Evolutionary conservation across 2,329 filamentous ascomycete species (phyloP).

Genomic region (Furcasterigmium furcatum): DNA sequence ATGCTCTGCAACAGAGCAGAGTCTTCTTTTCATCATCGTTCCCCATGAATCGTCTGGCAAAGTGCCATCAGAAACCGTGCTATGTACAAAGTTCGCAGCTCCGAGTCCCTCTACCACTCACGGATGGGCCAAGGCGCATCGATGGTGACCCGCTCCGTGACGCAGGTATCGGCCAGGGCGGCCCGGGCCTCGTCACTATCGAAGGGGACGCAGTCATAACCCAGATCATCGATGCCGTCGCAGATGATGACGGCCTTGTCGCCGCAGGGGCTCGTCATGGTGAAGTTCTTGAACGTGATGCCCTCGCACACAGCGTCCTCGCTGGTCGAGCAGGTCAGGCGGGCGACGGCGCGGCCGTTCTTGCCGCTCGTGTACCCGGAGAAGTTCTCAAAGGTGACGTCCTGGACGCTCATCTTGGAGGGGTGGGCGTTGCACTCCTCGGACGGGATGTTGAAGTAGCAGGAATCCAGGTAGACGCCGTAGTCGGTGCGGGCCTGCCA

Average conservation of each 20-base stretch:
- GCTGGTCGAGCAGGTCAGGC: constrained; percentile 50
- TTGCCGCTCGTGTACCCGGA: constrained; percentile 51
- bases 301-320: constrained; percentile 51
- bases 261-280: constrained; percentile 46
- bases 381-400: constrained; percentile 55
- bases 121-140: constrained; percentile 8
- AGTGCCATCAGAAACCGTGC: no score
- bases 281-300: constrained; percentile 52
- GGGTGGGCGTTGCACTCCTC: constrained; percentile 57
- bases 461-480: constrained; percentile 50
- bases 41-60: no score
- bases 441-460: constrained; percentile 49
- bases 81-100: no score
- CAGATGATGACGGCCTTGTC: constrained; percentile 43
- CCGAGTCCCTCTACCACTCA: no score
- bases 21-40: no score
- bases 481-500: constrained; percentile 57
- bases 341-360: constrained; percentile 48
- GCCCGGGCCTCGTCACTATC: constrained; percentile 24
- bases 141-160: constrained; percentile 17
- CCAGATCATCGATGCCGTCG: constrained; percentile 36
- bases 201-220: constrained; percentile 29
- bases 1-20: no score
- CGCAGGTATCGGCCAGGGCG: constrained; percentile 25
- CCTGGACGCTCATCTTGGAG: constrained; percentile 49